These are phyloP conservation scores for Moringa oleifera DNA, from an alignment of 345 rosid species.

Conservation along the genomic window DNA sequence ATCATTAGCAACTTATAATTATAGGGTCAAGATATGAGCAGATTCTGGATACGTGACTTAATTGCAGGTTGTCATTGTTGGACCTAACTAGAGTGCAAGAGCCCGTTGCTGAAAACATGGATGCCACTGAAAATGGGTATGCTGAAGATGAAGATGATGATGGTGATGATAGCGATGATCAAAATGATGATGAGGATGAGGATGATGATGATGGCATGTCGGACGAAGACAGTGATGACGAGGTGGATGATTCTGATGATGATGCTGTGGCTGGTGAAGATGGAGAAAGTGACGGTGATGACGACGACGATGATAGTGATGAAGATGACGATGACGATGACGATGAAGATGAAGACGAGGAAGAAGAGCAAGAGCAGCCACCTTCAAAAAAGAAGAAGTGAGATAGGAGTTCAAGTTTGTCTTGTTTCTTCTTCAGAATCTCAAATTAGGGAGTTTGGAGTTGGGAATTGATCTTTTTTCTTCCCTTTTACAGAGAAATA, in stretches of 20 bases:
- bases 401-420: too few relatives aligned
- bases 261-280: background rate
- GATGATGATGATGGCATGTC: background rate
- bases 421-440: too few relatives aligned
- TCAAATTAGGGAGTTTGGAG: too few relatives aligned
- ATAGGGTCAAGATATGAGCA: background rate
- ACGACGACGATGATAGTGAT: too few relatives aligned
- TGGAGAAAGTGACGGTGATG: background rate
- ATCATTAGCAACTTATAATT: background rate
- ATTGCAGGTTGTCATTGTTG: conserved; percentile 8
- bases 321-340: conserved; percentile 14
- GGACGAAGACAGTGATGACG: background rate
- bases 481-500: too few relatives aligned
- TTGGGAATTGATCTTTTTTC: too few relatives aligned
- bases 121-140: conserved; percentile 1
- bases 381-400: too few relatives aligned
- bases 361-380: background rate
- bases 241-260: conserved; percentile 1
- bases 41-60: background rate
- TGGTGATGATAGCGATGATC: background rate
- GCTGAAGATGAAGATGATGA: background rate
- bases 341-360: background rate
- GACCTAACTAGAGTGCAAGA: background rate
- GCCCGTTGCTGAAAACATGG: conserved; percentile 3
- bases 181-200: conserved; percentile 2